phyloP scores from a whole-genome alignment of 495 filamentous ascomycete species.

The Terfezia boudieri region DNA sequence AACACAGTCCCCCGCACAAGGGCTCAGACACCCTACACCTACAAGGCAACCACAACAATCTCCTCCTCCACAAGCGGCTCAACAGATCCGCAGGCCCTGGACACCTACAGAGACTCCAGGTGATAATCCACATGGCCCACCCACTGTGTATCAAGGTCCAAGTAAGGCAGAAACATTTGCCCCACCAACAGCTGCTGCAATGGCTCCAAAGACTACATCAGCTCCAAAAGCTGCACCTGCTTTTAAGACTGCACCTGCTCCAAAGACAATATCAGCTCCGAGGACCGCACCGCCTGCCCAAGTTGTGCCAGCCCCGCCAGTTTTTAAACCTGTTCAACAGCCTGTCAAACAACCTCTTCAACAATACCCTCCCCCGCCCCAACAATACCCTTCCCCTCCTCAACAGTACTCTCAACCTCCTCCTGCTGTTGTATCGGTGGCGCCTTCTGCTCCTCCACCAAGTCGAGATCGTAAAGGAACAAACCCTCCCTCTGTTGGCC shows the following conservation, averaged over 20 bases:
- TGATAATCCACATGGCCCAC: slow-evolving; percentile 56
- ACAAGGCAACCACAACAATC: slow-evolving; percentile 22
- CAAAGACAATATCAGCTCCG: neutral
- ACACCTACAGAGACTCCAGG: slow-evolving; percentile 87
- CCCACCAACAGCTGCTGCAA: slow-evolving; percentile 11
- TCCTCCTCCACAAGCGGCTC: slow-evolving; percentile 24
- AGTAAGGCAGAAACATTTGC: slow-evolving; percentile 25
- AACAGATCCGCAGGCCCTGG: slow-evolving; percentile 41
- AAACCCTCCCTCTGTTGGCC: neutral
- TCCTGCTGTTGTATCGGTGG: slow-evolving; percentile 1
- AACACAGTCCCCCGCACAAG: neutral
- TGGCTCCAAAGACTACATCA: neutral
- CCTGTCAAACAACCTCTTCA: neutral
- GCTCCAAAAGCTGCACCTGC: slow-evolving; percentile 7
- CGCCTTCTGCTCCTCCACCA: neutral
- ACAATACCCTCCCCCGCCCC: slow-evolving; percentile 13
- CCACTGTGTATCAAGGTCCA: slow-evolving; percentile 71
- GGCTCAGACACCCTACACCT: neutral
- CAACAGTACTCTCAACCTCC: slow-evolving; percentile 16
- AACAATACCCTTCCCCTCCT: slow-evolving; percentile 16
- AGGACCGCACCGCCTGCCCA: neutral
- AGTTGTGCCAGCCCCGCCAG: neutral
- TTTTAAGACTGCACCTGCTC: slow-evolving; percentile 5
- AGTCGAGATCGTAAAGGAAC: too few relatives aligned
- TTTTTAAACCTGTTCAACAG: neutral